Base-by-base conservation (phyloP, 169 alveolate species). In the Eimeria brunetti region DNA sequence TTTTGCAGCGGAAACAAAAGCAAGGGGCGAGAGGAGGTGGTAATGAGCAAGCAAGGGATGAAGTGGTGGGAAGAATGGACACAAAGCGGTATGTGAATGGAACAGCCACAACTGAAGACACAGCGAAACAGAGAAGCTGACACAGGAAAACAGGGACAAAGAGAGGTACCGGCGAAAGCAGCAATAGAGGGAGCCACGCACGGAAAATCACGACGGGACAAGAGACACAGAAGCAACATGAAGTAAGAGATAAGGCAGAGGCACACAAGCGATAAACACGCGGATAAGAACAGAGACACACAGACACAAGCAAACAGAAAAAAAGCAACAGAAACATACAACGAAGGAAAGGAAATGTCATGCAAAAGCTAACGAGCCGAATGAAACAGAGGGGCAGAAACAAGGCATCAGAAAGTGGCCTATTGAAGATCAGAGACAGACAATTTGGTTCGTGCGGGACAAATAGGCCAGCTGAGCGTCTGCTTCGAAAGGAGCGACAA, bases 401-500 rank as follows among this genome's bases (percentile, higher is more conserved):
- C 3, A 11, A 67, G 78, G 78, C 78, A 67, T 1, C 33, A 22
- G 11, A 27, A 33, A 33, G 38, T 1, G 41, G 20, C 44, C 1
- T 27, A 75, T 27, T 75, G 60, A 41, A 49, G 51, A 18, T 8
- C 8, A 18, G 14, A 80, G 64, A 49, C 96, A 24, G n/a, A 94
- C 96, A 36, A 94, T 94, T 60, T 64, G 81, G 9, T 99, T 98
- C 33, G 97, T 97, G 84, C 99, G 98, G 69, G 99, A 98, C 41
- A 99, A 97, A 95, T 98, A 99, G 27, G 99, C 99, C 84, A 99
- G 97, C 96, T 99, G 99, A 33, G 99, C 99, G 95, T 99, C 99
- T 12, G 99, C 99, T 96, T 99, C 99, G 97, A 98, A 99, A 41
- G 99, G 99, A 3, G 99, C 99, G 2, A 99, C 99, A 22, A 99